phyloP scores from a whole-genome alignment of 176 grass and related monocot genomes.

The Oryza punctata region DNA sequence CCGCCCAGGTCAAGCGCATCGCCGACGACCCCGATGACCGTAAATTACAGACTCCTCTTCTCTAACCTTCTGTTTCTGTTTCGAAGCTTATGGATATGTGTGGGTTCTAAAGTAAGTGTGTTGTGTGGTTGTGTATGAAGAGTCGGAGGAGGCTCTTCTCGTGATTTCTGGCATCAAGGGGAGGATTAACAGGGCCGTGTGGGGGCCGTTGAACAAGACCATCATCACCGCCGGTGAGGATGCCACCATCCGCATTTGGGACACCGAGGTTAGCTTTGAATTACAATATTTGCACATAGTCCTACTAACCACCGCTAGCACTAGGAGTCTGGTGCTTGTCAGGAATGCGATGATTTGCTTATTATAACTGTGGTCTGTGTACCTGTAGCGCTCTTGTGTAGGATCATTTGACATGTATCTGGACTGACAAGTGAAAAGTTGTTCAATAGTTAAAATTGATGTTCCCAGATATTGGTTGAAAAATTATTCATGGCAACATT shows the following conservation, averaged over 20 bases:
- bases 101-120: neutral
- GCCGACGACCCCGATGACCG: slow-evolving; percentile 65
- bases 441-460: neutral
- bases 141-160: slow-evolving; percentile 66
- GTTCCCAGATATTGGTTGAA: neutral
- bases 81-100: neutral
- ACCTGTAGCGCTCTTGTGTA: neutral
- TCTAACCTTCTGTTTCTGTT: neutral
- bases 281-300: neutral
- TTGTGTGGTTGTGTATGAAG: slow-evolving; percentile 44
- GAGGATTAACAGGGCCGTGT: slow-evolving; percentile 90
- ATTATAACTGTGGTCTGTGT: neutral
- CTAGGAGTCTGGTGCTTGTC: neutral
- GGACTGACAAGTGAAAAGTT: neutral
- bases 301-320: neutral
- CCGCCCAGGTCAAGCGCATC: slow-evolving; percentile 85
- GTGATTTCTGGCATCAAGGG: slow-evolving; percentile 78
- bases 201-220: slow-evolving; percentile 88
- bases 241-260: slow-evolving; percentile 82
- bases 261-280: slow-evolving; percentile 59
- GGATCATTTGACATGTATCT: neutral
- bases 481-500: neutral
- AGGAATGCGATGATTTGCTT: neutral
- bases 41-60: slow-evolving; percentile 33
- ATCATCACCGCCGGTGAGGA: slow-evolving; percentile 93